Percentiles rank a stretch among this genome's conserved stretches.
Evolutionary conservation across 805 yeast genomes (phyloP).

Genomic region (Tetrapisispora iriomotensis): DNA sequence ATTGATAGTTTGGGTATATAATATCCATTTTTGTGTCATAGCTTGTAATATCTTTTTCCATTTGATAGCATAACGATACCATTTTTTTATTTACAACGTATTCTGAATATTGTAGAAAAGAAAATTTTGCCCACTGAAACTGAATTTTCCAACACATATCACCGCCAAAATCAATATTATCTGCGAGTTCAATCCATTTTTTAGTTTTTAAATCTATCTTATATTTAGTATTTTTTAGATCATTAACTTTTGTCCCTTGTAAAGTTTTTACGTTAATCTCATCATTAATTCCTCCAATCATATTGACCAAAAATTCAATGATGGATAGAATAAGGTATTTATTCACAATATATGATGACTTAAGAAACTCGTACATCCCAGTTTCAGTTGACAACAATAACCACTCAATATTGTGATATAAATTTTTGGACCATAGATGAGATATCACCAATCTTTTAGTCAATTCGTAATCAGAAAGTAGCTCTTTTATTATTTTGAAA

Average conservation of each 20-base stretch:
- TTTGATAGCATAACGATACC: conserved; percentile 15
- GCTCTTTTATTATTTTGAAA: conserved; percentile 20
- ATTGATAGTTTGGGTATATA: conserved; percentile 46
- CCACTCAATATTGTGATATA: conserved; percentile 29
- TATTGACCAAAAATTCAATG: conserved; percentile 39
- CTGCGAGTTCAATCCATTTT: conserved; percentile 40
- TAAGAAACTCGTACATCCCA: conserved; percentile 16
- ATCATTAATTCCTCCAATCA: conserved; percentile 29
- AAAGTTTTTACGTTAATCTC: conserved; percentile 23
- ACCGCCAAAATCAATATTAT: conserved; percentile 15
- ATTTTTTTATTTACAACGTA: conserved; percentile 29
- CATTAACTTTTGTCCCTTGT: conserved; percentile 25
- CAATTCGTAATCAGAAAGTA: conserved; percentile 14
- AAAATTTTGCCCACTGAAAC: conserved; percentile 40
- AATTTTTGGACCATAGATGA: conserved; percentile 31
- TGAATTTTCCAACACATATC: conserved; percentile 24
- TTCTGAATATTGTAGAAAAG: conserved; percentile 35
- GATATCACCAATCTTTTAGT: conserved; percentile 30
- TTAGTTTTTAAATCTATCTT: conserved; percentile 37
- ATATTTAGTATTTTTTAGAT: conserved; percentile 33
- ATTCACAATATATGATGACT: conserved; percentile 5
- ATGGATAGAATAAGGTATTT: conserved; percentile 27
- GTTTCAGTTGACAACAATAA: conserved; percentile 25
- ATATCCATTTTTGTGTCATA: conserved; percentile 21
- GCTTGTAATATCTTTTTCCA: conserved; percentile 13